A percentile compares a stretch with the other conserved stretches of the same genome.
Conservation (phyloP, 768 basidiomycete species). For the Ramaria sp. region DNA sequence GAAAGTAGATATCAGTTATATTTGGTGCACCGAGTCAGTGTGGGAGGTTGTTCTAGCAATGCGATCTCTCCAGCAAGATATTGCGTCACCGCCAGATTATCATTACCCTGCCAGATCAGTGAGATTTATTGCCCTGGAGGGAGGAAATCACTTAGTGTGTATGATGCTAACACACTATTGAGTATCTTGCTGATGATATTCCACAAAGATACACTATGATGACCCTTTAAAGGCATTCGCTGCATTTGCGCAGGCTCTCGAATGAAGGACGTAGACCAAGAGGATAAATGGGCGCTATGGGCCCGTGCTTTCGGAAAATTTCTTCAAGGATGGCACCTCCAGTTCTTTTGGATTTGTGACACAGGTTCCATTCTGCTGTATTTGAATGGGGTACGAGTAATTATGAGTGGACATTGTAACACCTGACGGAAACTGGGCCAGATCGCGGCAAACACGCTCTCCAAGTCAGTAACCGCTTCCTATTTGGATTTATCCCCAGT, state of each 20-base stretch:
- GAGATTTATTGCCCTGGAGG: conserved; percentile 6
- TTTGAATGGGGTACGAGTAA: no score
- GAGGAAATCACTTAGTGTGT: conserved; percentile 5
- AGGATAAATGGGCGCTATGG: no score
- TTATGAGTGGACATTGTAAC: no score
- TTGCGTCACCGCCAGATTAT: neutral
- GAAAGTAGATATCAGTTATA: conserved; percentile 4
- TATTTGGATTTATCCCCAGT: no score
- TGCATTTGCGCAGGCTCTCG: neutral
- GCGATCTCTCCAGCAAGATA: neutral
- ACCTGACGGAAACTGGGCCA: no score
- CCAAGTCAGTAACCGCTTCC: no score
- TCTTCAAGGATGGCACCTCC: no score
- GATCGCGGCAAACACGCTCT: no score
- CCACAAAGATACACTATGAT: conserved; percentile 1
- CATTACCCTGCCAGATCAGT: neutral
- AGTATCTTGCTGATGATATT: neutral
- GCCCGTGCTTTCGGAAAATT: no score
- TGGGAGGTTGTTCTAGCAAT: conserved; percentile 1
- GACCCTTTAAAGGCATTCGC: conserved; percentile 5
- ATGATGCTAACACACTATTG: neutral
- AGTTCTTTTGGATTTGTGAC: no score
- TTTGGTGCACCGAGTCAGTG: conserved; percentile 2
- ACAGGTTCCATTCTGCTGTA: no score
- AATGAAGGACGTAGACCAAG: neutral